These are phyloP conservation scores for Gillenia trifoliata DNA, from an alignment of 306 rosid genomes.

Conservation along the genomic window DNA sequence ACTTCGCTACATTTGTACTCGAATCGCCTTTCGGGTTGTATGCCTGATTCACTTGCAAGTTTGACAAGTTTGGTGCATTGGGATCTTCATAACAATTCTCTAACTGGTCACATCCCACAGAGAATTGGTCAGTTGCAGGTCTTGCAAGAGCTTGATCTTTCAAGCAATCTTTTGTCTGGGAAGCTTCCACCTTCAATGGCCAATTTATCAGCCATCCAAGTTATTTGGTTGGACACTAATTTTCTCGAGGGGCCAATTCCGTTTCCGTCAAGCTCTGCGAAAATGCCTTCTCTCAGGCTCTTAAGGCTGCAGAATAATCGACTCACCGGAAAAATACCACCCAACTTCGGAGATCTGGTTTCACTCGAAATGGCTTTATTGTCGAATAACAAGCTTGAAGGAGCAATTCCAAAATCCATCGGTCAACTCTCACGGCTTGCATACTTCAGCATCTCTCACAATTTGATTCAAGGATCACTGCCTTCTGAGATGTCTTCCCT, in stretches of 20 bases:
- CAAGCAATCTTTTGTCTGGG: constrained; percentile 49
- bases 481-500: constrained; percentile 57
- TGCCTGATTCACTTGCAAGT: constrained; percentile 42
- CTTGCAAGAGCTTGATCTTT: constrained; percentile 53
- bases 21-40: constrained; percentile 42
- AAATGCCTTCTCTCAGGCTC: constrained; percentile 41
- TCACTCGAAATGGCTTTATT: constrained; percentile 49
- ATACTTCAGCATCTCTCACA: constrained; percentile 36
- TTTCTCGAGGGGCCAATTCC: constrained; percentile 48
- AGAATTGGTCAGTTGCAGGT: constrained; percentile 39
- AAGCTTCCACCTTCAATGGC: constrained; percentile 41
- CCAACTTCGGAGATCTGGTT: constrained; percentile 35
- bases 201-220: constrained; percentile 45
- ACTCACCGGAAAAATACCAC: constrained; percentile 43
- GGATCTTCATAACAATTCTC: constrained; percentile 43
- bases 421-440: constrained; percentile 50
- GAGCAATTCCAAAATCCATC: constrained; percentile 40
- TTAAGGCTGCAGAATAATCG: constrained; percentile 46
- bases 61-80: constrained; percentile 41
- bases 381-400: constrained; percentile 47
- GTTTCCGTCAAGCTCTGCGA: constrained; percentile 47
- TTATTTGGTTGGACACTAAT: constrained; percentile 43
- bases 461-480: constrained; percentile 48
- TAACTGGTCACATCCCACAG: constrained; percentile 38
- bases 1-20: constrained; percentile 23